Conservation (phyloP, 192 early-diverging fungal genomes). For the Backusella liffmaniae region DNA sequence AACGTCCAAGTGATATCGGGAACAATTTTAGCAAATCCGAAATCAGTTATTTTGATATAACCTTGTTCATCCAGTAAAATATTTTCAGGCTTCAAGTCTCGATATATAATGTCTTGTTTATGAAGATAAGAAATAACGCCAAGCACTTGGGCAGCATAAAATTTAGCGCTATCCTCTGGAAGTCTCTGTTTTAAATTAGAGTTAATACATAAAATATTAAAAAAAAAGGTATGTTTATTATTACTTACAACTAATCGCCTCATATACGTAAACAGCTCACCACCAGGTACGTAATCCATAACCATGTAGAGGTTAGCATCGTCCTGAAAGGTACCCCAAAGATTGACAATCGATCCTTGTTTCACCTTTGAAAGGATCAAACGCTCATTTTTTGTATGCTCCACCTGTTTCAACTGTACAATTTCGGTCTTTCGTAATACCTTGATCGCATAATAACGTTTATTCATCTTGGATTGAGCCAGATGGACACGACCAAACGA, state of each 20-base stretch:
- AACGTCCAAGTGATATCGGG: slow-evolving; percentile 74
- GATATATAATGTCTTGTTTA: slow-evolving; percentile 75
- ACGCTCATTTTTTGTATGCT: slow-evolving; percentile 94
- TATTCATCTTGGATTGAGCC: slow-evolving; percentile 67
- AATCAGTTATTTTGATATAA: slow-evolving; percentile 85
- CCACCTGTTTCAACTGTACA: slow-evolving; percentile 88
- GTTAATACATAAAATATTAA: too few relatives aligned
- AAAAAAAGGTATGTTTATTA: not conserved
- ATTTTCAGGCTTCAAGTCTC: slow-evolving; percentile 84
- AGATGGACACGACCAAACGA: slow-evolving; percentile 94
- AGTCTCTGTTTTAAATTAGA: slow-evolving; percentile 43
- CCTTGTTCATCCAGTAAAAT: slow-evolving; percentile 66
- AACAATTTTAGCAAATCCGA: slow-evolving; percentile 85
- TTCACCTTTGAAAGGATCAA: slow-evolving; percentile 76
- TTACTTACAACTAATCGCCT: slow-evolving; percentile 30
- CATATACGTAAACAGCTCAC: slow-evolving; percentile 82
- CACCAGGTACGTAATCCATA: slow-evolving; percentile 79
- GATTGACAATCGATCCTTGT: slow-evolving; percentile 80
- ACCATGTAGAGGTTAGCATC: slow-evolving; percentile 78
- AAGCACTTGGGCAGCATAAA: slow-evolving; percentile 81
- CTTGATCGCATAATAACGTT: slow-evolving; percentile 89
- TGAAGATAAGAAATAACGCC: slow-evolving; percentile 79
- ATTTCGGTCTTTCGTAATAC: slow-evolving; percentile 88
- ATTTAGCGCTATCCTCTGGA: slow-evolving; percentile 73
- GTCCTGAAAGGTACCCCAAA: slow-evolving; percentile 85